phyloP scores from a whole-genome alignment of 768 basidiomycete genomes.

The Pleurotus tuber-regium region DNA sequence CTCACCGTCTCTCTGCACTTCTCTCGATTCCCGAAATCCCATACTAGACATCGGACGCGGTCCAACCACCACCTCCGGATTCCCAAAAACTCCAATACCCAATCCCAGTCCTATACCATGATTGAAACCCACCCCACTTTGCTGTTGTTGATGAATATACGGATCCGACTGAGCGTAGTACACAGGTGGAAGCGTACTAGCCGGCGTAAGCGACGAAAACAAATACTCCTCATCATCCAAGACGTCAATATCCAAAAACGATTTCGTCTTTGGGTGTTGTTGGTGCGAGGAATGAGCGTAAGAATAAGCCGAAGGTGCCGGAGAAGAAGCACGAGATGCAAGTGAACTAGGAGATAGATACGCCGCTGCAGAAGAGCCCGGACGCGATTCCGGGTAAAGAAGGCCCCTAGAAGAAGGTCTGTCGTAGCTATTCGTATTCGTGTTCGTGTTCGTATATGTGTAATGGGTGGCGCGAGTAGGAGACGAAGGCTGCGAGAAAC shows the following conservation, averaged over 20 bases:
- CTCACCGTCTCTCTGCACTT: not conserved
- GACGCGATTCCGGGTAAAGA: slow-evolving; percentile 1
- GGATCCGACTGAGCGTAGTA: slow-evolving; percentile 1
- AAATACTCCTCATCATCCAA: slow-evolving; percentile 6
- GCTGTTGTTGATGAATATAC: slow-evolving; percentile 2
- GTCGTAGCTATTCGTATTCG: too few species aligned
- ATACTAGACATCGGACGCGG: slow-evolving; percentile 4
- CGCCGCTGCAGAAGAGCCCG: slow-evolving; percentile 3
- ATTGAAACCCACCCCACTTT: slow-evolving; percentile 2
- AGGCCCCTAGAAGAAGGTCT: slow-evolving; percentile 4
- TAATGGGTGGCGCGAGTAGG: not conserved
- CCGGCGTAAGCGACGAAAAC: slow-evolving; percentile 5
- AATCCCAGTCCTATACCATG: slow-evolving; percentile 1
- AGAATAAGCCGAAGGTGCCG: slow-evolving; percentile 3
- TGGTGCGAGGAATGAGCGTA: not conserved
- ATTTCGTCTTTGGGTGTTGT: not conserved
- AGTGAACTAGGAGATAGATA: slow-evolving; percentile 2
- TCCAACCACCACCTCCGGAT: slow-evolving; percentile 2
- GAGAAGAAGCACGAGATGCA: slow-evolving; percentile 5
- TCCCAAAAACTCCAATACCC: slow-evolving; percentile 3
- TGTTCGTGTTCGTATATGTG: too few species aligned
- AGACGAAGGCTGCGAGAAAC: slow-evolving; percentile 5
- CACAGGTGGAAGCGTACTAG: slow-evolving; percentile 1
- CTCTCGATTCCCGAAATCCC: slow-evolving; percentile 4
- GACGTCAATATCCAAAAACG: slow-evolving; percentile 7